Evolutionary conservation across 2,329 filamentous ascomycete genomes (phyloP), one percentile per base, ranked within the genome.

Genomic region (Biscogniauxia sp.): DNA sequence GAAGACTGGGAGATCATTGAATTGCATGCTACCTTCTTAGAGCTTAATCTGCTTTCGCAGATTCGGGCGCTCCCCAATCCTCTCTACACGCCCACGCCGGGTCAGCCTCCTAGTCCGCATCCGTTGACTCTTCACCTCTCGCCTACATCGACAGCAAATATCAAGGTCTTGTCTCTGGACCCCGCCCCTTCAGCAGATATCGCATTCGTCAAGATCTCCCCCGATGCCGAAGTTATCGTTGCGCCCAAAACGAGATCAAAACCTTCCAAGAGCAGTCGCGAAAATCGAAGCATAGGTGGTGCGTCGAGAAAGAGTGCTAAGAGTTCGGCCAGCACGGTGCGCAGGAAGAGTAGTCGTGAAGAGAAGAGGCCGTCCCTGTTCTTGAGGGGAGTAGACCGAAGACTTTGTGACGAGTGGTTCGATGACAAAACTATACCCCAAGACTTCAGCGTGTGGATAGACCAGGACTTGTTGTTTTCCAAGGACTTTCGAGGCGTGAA

Each of bases 1-100:
- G 92, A 96, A 61, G 95, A 99, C 74, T 99, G 95, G 95, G 95
- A 99, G 77, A 96, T 98, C 70, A 98, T 99, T 69, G 95, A 99
- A 76, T 81, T 99, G 1, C 95, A 99, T 79, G 95, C 95, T 5
- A 95, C 90, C 17, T 99, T 98, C 72, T 82, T 99, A 55, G 95
- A 99, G 73, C 82, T 97, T 66, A 98, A 99, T 75, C 87, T 99
- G 56, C 82, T 97, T 32, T 91, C 89, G 52, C 95, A 99, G 78
- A 93, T 99, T 68, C 89, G 95, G 69, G 94, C 94, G 19, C 81
- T 99, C 20, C 94, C 94, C 23, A 98, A 97, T 74, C 94, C 94
- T 19, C 80, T 83, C 23, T 91, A 87, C 73, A 80, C 78, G 51
- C 79, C 82, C 23, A 74, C 79, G 4, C 79, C 80, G 26, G 79